Conservation (phyloP, 192 early-diverging fungal species). For the Coemansia sp. region DNA sequence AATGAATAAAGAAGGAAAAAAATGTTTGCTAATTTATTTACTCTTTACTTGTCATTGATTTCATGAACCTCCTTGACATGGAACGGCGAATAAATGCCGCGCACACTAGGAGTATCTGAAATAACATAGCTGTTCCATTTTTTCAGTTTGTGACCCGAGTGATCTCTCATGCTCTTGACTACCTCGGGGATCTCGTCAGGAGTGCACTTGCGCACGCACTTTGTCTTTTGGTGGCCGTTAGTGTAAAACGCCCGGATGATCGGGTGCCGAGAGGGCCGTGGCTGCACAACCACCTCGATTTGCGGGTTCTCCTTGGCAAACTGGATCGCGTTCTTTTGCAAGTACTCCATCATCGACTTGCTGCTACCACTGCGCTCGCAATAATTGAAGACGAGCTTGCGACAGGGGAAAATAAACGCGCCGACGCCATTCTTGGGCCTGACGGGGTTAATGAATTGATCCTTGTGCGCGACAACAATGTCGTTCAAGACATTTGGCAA, state of each 20-base stretch:
- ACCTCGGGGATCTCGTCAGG: slow-evolving; percentile 59
- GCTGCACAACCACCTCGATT: slow-evolving; percentile 73
- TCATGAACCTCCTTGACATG: slow-evolving; percentile 59
- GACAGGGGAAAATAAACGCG: slow-evolving; percentile 69
- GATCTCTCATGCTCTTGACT: slow-evolving; percentile 60
- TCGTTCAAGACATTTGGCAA: slow-evolving; percentile 39
- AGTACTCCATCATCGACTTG: slow-evolving; percentile 71
- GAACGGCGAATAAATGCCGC: slow-evolving; percentile 84
- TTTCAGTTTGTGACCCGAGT: slow-evolving; percentile 57
- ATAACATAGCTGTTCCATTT: slow-evolving; percentile 68
- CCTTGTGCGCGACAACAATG: slow-evolving; percentile 24
- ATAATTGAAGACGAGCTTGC: slow-evolving; percentile 77
- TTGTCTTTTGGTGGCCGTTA: slow-evolving; percentile 51
- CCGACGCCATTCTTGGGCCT: slow-evolving; percentile 67
- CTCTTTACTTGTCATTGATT: slow-evolving; percentile 45
- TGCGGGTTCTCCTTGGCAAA: slow-evolving; percentile 70
- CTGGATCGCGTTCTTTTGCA: slow-evolving; percentile 58
- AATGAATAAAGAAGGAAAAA: background rate
- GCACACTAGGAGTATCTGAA: slow-evolving; percentile 72
- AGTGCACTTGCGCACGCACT: slow-evolving; percentile 63
- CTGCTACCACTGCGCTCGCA: slow-evolving; percentile 79
- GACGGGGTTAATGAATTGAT: slow-evolving; percentile 25
- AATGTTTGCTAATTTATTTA: background rate
- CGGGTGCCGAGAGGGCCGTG: slow-evolving; percentile 69
- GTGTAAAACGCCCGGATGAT: slow-evolving; percentile 66